Percentiles rank a stretch among this genome's conserved stretches.
Evolutionary conservation across 805 yeast species (phyloP).

Genomic region (Hanseniaspora lachancei): DNA sequence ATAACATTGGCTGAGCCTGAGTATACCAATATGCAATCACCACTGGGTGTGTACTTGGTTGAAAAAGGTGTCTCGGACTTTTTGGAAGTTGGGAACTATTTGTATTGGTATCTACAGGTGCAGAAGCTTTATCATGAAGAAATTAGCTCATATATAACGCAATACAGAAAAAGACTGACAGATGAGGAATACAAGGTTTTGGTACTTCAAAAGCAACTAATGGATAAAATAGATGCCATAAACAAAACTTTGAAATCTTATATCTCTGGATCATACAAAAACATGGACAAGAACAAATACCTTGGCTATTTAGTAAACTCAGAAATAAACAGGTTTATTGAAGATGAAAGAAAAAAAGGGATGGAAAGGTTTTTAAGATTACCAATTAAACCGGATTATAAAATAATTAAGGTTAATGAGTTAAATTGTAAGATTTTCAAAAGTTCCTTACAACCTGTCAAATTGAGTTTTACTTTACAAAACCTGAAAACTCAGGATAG

Average conservation of each 20-base stretch:
- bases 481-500: constrained; percentile 37
- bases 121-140: constrained; percentile 31
- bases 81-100: constrained; percentile 58
- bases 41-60: constrained; percentile 62
- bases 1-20: constrained; percentile 18
- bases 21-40: constrained; percentile 31
- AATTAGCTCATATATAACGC: not conserved
- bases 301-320: constrained; percentile 36
- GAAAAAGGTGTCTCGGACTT: constrained; percentile 49
- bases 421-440: constrained; percentile 79
- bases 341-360: constrained; percentile 33
- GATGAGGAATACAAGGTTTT: not conserved
- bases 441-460: constrained; percentile 78
- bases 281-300: constrained; percentile 51
- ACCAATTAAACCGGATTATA: constrained; percentile 8
- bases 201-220: not conserved
- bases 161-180: not conserved
- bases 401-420: constrained; percentile 53
- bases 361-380: constrained; percentile 34
- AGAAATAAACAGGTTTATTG: constrained; percentile 31
- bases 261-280: not conserved
- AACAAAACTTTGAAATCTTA: constrained; percentile 1
- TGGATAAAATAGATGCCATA: not conserved
- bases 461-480: constrained; percentile 44
- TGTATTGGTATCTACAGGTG: constrained; percentile 86